A percentile compares a stretch with the other conserved stretches of the same genome.
Evolutionary conservation across 495 filamentous ascomycete genomes (phyloP).

Genomic region (Penicillium canescens): DNA sequence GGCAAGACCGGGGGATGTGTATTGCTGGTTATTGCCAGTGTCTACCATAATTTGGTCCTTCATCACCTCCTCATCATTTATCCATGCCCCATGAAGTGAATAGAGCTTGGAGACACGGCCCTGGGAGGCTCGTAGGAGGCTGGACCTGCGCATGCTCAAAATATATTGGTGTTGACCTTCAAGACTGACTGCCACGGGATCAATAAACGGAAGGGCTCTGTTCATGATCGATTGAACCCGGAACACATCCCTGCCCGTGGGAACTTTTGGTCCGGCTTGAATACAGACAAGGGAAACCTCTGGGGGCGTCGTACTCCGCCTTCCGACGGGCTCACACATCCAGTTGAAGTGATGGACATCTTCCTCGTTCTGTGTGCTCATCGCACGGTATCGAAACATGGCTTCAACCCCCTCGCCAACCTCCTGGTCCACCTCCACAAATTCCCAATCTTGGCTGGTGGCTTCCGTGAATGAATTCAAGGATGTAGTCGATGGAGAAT

Average conservation of each 20-base stretch:
- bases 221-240: conserved; percentile 14
- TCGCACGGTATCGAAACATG: conserved; percentile 4
- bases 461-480: no score
- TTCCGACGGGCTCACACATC: conserved; percentile 14
- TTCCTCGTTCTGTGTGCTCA: not conserved
- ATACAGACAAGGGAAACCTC: conserved; percentile 33
- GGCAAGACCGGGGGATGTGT: not conserved
- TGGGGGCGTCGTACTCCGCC: conserved; percentile 26
- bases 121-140: conserved; percentile 16
- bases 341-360: conserved; percentile 41
- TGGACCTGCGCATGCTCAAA: conserved; percentile 2
- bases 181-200: conserved; percentile 25
- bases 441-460: no score
- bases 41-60: conserved; percentile 4
- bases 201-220: conserved; percentile 20
- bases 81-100: conserved; percentile 28
- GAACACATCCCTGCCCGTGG: not conserved
- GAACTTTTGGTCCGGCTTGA: conserved; percentile 17
- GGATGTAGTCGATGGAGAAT: no score
- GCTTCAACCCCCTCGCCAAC: not conserved
- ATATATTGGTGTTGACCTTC: not conserved
- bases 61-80: not conserved
- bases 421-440: not conserved
- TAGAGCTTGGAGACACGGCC: conserved; percentile 27
- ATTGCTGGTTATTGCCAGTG: not conserved